Evolutionary conservation across 192 early-diverging fungal genomes (phyloP).

Genomic region (Coemansia furcata): DNA sequence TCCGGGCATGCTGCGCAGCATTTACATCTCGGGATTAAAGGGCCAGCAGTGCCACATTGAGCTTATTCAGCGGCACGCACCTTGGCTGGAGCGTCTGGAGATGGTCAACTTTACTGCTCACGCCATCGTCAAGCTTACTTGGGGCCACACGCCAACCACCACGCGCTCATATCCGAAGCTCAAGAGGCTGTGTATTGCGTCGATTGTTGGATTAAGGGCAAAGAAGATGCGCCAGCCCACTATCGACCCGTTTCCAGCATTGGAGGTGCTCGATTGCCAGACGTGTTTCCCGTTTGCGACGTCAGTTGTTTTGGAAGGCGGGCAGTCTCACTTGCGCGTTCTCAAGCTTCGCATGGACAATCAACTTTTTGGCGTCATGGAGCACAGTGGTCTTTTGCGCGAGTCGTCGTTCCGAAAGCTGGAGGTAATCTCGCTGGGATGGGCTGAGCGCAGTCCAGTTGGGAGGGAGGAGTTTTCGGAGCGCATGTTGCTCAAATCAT

Average conservation of each 20-base stretch:
- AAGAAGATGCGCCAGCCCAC: neutral
- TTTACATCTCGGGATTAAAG: constrained; percentile 14
- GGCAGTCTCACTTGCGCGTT: constrained; percentile 10
- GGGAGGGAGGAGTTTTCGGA: neutral
- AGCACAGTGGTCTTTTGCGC: neutral
- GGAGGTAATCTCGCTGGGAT: constrained; percentile 7
- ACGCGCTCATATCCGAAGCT: constrained; percentile 30
- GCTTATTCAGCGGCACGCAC: constrained; percentile 20
- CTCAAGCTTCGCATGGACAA: constrained; percentile 21
- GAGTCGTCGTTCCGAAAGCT: constrained; percentile 7
- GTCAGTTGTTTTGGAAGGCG: constrained; percentile 7
- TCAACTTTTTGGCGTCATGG: neutral
- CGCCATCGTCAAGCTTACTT: constrained; percentile 20
- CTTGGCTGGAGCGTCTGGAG: constrained; percentile 17
- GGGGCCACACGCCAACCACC: neutral
- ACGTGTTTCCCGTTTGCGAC: constrained; percentile 17
- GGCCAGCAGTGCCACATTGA: constrained; percentile 20
- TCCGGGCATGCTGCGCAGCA: constrained; percentile 18
- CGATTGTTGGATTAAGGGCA: neutral
- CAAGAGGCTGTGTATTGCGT: constrained; percentile 9
- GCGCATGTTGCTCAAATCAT: neutral
- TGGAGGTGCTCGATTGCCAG: constrained; percentile 24
- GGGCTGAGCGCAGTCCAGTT: neutral
- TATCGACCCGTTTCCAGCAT: constrained; percentile 17
- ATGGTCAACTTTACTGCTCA: constrained; percentile 7